Evolutionary conservation across 805 yeast species (phyloP), one percentile per base, ranked within the genome.

Genomic region (Scheffersomyces amazonensis): DNA sequence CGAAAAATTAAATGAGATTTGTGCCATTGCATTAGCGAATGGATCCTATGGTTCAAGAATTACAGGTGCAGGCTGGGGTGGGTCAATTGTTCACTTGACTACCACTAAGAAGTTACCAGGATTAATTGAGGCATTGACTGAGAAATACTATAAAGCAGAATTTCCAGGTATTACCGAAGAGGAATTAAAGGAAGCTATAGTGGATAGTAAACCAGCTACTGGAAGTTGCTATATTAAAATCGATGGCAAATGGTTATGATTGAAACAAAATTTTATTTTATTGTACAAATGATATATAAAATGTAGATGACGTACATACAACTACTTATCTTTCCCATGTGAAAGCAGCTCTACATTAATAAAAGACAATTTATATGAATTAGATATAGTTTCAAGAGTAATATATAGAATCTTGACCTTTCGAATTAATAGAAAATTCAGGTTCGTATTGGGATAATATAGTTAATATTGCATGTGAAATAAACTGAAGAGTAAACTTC

Each of bases 51-150:
- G 89, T 13, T 77, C 86, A 1, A 68, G 90, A 38, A 71, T 80
- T n/a, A 82, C 89, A 8, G 90, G 89, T 19, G 89, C 90, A 15
- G 90, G 90, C 3, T 83, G 80, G 73, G 89, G 89, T 23, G 89
- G 89, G 5, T 77, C 81, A 21, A 69, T 83, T 0, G 83, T 83
- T n/a, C 86, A 81, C 52, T 58, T 83, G 39, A 76, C 82, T 9
- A 61, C 73, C 3, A 60, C 63, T 4, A 67, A 68, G 41, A 69
- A 64, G 41, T 60, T 73, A 9, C 54, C 52, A 0, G 37, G 37
- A 2, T 64, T 79, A 20, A 56, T 59, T 8, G 40, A 44, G 2
- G 79, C 82, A 0, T 62, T 82, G 36, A 62, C 53, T 17, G 60
- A 66, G n/a, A 57, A 77, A 36, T 82, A 76, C 55, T 82, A 79